Percentiles rank a stretch among this genome's conserved stretches.
These are phyloP conservation scores for Ogataea methylovora DNA, from an alignment of 805 yeast genomes.

Conservation along the genomic window DNA sequence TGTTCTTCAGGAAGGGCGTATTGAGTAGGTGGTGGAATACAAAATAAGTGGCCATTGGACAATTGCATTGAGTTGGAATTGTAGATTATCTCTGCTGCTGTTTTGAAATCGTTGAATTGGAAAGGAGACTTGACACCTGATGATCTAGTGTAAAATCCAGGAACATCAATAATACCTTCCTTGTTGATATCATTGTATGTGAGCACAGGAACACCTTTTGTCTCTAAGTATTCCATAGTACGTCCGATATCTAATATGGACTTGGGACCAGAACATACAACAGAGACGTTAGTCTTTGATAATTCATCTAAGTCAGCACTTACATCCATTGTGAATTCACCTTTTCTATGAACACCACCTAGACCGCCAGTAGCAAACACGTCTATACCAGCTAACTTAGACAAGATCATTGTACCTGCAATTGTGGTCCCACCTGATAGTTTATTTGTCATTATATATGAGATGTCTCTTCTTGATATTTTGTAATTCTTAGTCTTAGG, in stretches of 20 bases:
- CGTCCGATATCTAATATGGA: constrained; percentile 72
- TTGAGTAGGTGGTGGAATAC: constrained; percentile 72
- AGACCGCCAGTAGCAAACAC: constrained; percentile 92
- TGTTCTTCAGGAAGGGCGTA: constrained; percentile 47
- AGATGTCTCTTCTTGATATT: constrained; percentile 75
- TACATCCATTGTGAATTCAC: constrained; percentile 67
- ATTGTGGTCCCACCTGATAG: constrained; percentile 86
- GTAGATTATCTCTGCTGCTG: constrained; percentile 59
- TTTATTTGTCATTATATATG: constrained; percentile 54
- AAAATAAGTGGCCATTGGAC: constrained; percentile 64
- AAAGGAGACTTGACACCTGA: constrained; percentile 71
- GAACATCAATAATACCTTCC: constrained; percentile 42
- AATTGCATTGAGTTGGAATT: constrained; percentile 38
- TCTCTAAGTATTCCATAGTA: constrained; percentile 81
- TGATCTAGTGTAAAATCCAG: constrained; percentile 77
- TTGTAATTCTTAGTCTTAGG: constrained; percentile 35
- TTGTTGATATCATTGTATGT: constrained; percentile 37
- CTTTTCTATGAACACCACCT: constrained; percentile 86
- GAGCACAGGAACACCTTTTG: constrained; percentile 83
- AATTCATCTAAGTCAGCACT: constrained; percentile 85
- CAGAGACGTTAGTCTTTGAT: constrained; percentile 76
- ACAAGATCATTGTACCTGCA: constrained; percentile 80
- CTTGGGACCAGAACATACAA: constrained; percentile 91
- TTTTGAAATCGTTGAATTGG: constrained; percentile 39
- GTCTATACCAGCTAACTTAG: constrained; percentile 66